Evolutionary conservation across 495 filamentous ascomycete genomes (phyloP), one percentile per base, ranked within the genome.

Genomic region (Penicillium simplicissimum): DNA sequence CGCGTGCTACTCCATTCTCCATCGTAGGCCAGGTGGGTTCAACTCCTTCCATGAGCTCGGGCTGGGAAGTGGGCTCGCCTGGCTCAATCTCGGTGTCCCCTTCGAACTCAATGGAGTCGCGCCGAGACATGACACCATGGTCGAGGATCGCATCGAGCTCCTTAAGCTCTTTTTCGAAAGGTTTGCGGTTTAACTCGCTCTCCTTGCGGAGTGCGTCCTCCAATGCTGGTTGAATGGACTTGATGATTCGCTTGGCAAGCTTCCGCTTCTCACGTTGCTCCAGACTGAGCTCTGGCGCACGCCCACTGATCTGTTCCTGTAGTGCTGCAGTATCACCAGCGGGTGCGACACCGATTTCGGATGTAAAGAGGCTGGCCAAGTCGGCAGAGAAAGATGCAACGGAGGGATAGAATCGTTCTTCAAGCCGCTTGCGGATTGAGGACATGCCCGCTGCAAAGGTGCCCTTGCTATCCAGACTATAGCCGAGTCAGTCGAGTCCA

Each of bases 231-330:
- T 95, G 89, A 25, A 96, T 82, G 4, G 86, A 83, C 72, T 90
- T 92, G 60, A 96, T 81, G 53, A 97, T 93, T 45, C 91, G 83
- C 71, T 94, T 96, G 14, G 89, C 94, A 31, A 91, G 76, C 67
- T 82, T 87, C 64, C 85, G 83, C 64, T 84, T 84, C 59, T 87
- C 86, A 54, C 87, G 88, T 61, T 87, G 82, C 62, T 88, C 84
- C 37, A 86, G 72, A 58, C 79, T 87, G 19, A 91, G 81, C 55
- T 83, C 80, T 6, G 79, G 74, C 15, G 78, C 80, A 42, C 81
- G 76, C 31, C 82, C 82, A 63, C 79, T 80, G 17, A 84, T 79
- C 59, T 83, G 81, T 47, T 80, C 71, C 40, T 85, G 80, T 15
- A 81, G 77, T 54, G 85, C 79, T 6, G 76, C 78, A 14, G 80